A percentile compares a stretch with the other conserved stretches of the same genome.
Evolutionary conservation across 805 yeast species (phyloP).

Genomic region (Yarrowia sp.): DNA sequence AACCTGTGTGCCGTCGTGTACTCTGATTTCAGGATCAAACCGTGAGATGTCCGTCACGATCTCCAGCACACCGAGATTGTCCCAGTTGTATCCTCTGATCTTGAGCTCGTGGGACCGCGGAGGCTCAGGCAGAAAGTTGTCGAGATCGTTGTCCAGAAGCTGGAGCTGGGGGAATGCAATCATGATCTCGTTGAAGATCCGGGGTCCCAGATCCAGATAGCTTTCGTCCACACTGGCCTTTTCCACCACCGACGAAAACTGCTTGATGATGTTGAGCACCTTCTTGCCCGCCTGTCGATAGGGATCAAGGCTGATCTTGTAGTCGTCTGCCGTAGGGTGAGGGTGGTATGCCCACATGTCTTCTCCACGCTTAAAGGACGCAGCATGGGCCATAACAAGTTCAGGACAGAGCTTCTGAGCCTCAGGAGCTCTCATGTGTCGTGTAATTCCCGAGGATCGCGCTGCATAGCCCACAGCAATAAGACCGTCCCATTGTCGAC

Average conservation of each 20-base stretch:
- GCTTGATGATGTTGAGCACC: slow-evolving; percentile 62
- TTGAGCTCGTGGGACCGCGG: slow-evolving; percentile 36
- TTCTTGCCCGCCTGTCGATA: slow-evolving; percentile 84
- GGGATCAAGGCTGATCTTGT: slow-evolving; percentile 88
- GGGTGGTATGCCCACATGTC: slow-evolving; percentile 72
- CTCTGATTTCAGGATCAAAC: not conserved
- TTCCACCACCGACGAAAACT: slow-evolving; percentile 67
- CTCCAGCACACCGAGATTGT: not conserved
- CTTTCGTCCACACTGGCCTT: slow-evolving; percentile 97
- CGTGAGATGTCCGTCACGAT: slow-evolving; percentile 5
- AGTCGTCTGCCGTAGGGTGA: slow-evolving; percentile 53
- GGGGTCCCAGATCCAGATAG: slow-evolving; percentile 76
- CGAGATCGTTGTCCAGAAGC: slow-evolving; percentile 28
- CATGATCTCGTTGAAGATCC: slow-evolving; percentile 48
- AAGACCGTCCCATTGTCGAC: slow-evolving; percentile 87
- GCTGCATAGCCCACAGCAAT: slow-evolving; percentile 88
- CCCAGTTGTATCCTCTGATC: slow-evolving; percentile 11
- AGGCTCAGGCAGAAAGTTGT: slow-evolving; percentile 46
- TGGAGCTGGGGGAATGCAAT: slow-evolving; percentile 49
- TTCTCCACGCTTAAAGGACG: slow-evolving; percentile 87
- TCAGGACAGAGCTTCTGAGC: slow-evolving; percentile 77
- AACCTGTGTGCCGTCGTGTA: slow-evolving; percentile 28
- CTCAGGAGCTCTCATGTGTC: slow-evolving; percentile 69
- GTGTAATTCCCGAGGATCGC: slow-evolving; percentile 69
- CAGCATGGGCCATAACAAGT: slow-evolving; percentile 82